Base-by-base conservation (phyloP, 2,329 filamentous ascomycete species). In the Penicillium sp. region DNA sequence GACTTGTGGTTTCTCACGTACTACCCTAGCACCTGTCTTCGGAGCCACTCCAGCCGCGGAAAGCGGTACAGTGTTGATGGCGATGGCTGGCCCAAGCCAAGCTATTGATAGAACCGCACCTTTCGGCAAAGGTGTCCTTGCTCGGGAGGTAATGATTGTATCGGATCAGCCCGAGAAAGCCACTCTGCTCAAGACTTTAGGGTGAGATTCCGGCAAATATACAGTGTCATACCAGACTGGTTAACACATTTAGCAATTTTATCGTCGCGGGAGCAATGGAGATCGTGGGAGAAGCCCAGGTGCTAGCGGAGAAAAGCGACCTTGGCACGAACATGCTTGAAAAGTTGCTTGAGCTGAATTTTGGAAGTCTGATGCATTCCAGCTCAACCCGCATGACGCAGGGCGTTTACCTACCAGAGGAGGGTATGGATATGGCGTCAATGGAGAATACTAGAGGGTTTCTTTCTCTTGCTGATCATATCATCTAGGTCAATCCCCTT, bases 281-380 rank as follows among this genome's bases (percentile, higher is more conserved):
- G 32, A 55, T 71, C 10, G 56, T 72, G 0, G 63, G 63, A 5
- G 69, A 72, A 50, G 67, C 68, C 3, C 69, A 68, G 16, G 67
- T 70, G 8, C 62, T 72, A 34, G 69, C 69, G 2, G 70, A 72
- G 18, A 70, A 69, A 49, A 69, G 64, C 1, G 64, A 67, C 0
- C 55, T 71, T 1, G 66, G 62, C 4, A 59, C 56, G 4, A 56
- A 56, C 3, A 60, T 61, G 38, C 57, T 72, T 34, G 69, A 72
- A 52, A 55, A 56, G 8, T 60, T 72, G 45, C 62, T 71, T 4
- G 59, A 63, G 9, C 58, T 66, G 42, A 70, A 72, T 54, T 72
- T 69, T 31, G 68, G 69, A 3, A 55, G 64, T 2, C 56, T 70
- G 5, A 52, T 69, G 3, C 55, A 66, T 39, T 65, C 64, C 37